Evolutionary conservation across 495 filamentous ascomycete species (phyloP).

Genomic region (Aspergillus indologenus): DNA sequence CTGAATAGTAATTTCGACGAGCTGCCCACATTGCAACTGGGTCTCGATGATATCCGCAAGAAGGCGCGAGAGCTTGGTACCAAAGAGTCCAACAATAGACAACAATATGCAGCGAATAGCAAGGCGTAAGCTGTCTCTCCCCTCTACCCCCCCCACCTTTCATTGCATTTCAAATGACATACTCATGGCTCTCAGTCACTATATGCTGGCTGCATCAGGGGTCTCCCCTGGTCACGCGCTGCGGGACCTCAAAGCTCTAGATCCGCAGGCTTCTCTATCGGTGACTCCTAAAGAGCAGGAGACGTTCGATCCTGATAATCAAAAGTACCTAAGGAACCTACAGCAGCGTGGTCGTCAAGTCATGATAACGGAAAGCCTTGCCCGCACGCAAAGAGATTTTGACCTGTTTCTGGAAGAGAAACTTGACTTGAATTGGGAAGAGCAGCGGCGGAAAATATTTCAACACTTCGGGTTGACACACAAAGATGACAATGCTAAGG

Average conservation of each 20-base stretch:
- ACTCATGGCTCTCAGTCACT: constrained; percentile 50
- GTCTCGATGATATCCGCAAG: constrained; percentile 81
- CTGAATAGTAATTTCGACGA: constrained; percentile 46
- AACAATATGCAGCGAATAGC: constrained; percentile 49
- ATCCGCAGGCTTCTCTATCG: constrained; percentile 44
- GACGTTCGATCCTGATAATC: constrained; percentile 70
- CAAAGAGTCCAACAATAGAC: constrained; percentile 42
- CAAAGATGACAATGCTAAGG: constrained; percentile 47
- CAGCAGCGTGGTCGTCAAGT: constrained; percentile 87
- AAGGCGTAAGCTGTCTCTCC: constrained; percentile 54
- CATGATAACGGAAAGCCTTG: constrained; percentile 84
- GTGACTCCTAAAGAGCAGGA: constrained; percentile 41
- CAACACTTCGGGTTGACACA: constrained; percentile 89
- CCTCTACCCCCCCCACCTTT: neutral
- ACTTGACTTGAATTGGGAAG: constrained; percentile 92
- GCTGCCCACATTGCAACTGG: constrained; percentile 66
- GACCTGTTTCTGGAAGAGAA: constrained; percentile 91
- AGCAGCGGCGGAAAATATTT: constrained; percentile 86
- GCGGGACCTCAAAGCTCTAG: constrained; percentile 67
- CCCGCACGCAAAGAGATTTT: constrained; percentile 84
- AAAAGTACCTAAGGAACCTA: constrained; percentile 75
- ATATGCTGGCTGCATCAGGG: constrained; percentile 86
- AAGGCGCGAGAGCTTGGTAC: constrained; percentile 74
- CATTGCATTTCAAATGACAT: neutral
- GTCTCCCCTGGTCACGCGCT: constrained; percentile 74